phyloP scores from a whole-genome alignment of 176 grass and related monocot genomes.

The Triticum urartu region DNA sequence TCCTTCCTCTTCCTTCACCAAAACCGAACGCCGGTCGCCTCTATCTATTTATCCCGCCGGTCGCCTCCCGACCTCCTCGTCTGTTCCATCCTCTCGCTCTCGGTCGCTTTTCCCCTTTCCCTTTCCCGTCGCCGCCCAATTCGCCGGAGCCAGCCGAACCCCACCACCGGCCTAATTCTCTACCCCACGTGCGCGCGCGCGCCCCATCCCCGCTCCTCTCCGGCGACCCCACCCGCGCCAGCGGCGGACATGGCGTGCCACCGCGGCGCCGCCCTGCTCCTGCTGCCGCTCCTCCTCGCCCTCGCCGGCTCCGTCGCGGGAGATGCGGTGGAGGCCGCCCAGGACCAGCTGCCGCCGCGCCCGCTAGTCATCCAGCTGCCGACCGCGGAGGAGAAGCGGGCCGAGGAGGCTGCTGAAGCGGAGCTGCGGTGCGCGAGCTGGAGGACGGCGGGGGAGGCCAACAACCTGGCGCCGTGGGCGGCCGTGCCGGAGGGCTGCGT shows the following conservation, averaged over 20 bases:
- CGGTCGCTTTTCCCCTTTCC: not conserved
- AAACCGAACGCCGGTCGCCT: too few relatives aligned
- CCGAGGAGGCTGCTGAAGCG: not conserved
- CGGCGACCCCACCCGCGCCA: not conserved
- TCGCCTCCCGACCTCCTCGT: too few relatives aligned
- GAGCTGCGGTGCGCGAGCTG: constrained; percentile 61
- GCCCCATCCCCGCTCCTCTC: not conserved
- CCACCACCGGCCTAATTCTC: not conserved
- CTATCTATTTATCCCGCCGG: too few relatives aligned
- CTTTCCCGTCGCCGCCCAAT: constrained; percentile 1
- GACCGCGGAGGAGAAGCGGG: not conserved
- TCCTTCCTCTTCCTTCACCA: not conserved
- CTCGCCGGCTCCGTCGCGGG: too few relatives aligned
- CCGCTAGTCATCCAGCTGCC: constrained; percentile 46
- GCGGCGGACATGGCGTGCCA: not conserved
- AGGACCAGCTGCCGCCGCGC: not conserved
- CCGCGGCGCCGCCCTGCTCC: too few relatives aligned
- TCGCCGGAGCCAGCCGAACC: not conserved
- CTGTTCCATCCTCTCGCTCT: not conserved
- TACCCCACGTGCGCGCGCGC: not conserved
- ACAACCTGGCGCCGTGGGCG: constrained; percentile 52
- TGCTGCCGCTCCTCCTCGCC: too few relatives aligned
- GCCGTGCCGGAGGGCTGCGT: constrained; percentile 39
- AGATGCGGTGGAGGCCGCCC: too few relatives aligned
- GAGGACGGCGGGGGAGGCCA: constrained; percentile 64